These are phyloP conservation scores for Cucurbita ficifolia DNA, from an alignment of 306 rosid species.

Conservation along the genomic window DNA sequence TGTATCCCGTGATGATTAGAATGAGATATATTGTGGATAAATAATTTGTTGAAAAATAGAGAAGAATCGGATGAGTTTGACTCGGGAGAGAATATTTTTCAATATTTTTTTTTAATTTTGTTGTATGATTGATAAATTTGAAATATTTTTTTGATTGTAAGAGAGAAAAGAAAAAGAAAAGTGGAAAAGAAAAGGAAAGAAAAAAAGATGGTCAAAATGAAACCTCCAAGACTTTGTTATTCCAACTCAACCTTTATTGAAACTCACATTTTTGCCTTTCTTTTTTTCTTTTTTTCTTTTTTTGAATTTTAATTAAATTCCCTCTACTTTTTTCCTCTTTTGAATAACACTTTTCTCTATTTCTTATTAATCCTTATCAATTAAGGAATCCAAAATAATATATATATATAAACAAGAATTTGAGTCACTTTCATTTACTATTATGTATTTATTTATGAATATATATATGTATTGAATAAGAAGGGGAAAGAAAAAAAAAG, in stretches of 20 bases:
- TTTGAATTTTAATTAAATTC: slow-evolving; percentile 15
- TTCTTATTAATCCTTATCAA: not conserved
- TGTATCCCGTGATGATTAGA: no score
- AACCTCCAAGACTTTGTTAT: slow-evolving; percentile 65
- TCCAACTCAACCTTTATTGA: slow-evolving; percentile 67
- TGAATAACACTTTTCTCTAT: slow-evolving; percentile 1
- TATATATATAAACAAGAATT: not conserved
- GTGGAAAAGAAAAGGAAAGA: slow-evolving; percentile 12
- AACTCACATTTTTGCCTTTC: slow-evolving; percentile 65
- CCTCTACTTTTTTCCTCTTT: not conserved
- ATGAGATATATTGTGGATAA: no score
- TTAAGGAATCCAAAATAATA: no score
- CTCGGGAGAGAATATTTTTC: no score
- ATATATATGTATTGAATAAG: not conserved
- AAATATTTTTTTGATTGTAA: no score
- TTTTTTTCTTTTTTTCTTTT: slow-evolving; percentile 9
- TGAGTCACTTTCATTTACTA: not conserved
- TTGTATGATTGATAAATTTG: no score
- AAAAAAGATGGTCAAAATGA: slow-evolving; percentile 89
- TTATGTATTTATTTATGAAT: not conserved
- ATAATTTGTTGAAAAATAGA: no score
- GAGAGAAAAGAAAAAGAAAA: slow-evolving; percentile 11
- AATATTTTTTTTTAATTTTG: no score
- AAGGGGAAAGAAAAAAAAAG: not conserved
- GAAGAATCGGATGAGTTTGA: no score